Evolutionary conservation across 345 rosid genomes (phyloP), one percentile per base, ranked within the genome.

Genomic region (Eucalyptus sp.): DNA sequence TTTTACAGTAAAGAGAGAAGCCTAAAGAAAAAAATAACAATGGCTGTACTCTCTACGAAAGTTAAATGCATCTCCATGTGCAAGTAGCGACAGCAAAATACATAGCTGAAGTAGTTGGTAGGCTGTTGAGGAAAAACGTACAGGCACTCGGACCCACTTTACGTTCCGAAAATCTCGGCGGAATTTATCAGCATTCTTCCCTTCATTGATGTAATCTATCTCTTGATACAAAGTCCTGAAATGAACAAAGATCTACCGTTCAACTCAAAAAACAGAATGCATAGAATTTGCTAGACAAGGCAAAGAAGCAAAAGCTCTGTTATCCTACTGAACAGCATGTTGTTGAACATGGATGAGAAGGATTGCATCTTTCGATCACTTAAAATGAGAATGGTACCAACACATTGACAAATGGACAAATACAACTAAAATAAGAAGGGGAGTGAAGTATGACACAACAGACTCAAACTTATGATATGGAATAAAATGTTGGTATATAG

Each of bases 101-200:
- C 83, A 41, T 41, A 41, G 84, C 27, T 76, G 10, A 86, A 43
- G 51, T 89, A 9, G 80, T n/a, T 68, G 64, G 87, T 43, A 91
- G 83, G 37, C 44, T 90, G 71, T 89, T 54, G 87, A 88, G 49
- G 90, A 44, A 92, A 89, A 91, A 93, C 98, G 83, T 95, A 96
- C 99, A 58, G 99, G 99, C 87, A 97, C 96, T 50, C 99, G 95
- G 89, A 97, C 98, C 99, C 99, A 97, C 93, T 95, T 96, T 76
- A 93, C 58, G 88, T 97, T 97, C 92, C 99, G 95, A 90, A 96
- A 97, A 93, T 97, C 98, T 89, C 98, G 92, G 31, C 98, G 93
- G 93, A 97, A 96, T 89, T 90, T 95, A 91, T 97, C 99, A 5
- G 97, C 99, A 91, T 96, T 97, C 92, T 94, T 96, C 79, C 98